Base-by-base conservation (phyloP, 2,329 filamentous ascomycete species). In the Metarhizium robertsii region DNA sequence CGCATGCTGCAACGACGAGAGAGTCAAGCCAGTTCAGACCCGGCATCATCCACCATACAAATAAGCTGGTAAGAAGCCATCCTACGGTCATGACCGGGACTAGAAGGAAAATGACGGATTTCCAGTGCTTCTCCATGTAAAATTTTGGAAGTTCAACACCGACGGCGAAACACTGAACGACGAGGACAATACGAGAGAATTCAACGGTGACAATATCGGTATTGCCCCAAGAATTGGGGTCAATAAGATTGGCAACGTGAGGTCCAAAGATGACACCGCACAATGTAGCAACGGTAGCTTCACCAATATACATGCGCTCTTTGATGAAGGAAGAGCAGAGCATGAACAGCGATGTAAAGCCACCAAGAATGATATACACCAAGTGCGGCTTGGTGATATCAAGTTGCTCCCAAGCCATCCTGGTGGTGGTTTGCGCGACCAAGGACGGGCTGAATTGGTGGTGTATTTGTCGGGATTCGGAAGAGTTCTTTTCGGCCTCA, bases 121-220 rank as follows among this genome's bases (percentile, higher is more conserved):
- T 87, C 94, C 94, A 99, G 73, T 99, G 94, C 64, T 85, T 87
- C 69, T 97, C 94, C 94, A 99, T 99, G 75, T 99, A 99, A 60
- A 86, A 88, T 69, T 89, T 90, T 34, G 90, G 90, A 78, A 95
- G 75, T 74, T 95, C 90, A 74, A 95, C 90, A 53, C 90, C 90
- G 53, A 95, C 85, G 66, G 90, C 90, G 69, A 95, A 95, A 74
- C 90, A 95, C 75, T 95, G 91, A 36, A 95, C 89, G 60, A 95
- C 90, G 47, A 95, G 80, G 60, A 95, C 90, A 63, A 95, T 87
- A 61, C 91, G 86, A 48, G 90, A 91, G 75, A 94, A 92, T 67
- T 95, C 90, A 60, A 95, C 81, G 13, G 90, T 95, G 67, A 94
- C 84, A 61, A 92, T 86, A 72, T 95, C 91, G 60, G 85, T 83